Conservation (phyloP, 345 rosid genomes). For the Gossypium arboreum region DNA sequence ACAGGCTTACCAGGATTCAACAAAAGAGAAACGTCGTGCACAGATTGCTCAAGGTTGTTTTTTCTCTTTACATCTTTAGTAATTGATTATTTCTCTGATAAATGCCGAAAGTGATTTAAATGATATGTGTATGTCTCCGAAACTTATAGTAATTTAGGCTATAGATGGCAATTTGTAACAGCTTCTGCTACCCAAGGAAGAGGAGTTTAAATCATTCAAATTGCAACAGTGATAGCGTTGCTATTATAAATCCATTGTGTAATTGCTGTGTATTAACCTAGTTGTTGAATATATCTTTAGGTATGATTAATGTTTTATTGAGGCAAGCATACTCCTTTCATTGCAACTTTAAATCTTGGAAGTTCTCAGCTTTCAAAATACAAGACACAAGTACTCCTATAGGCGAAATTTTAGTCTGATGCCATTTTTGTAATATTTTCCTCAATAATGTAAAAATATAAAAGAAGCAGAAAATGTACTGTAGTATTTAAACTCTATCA, state of each 20-base stretch:
- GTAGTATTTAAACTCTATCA: too few relatives aligned
- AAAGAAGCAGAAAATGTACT: too few relatives aligned
- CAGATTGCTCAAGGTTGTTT: conserved; percentile 88
- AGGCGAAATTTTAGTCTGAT: not conserved
- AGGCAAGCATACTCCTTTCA: not conserved
- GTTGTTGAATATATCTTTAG: not conserved
- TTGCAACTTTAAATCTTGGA: not conserved
- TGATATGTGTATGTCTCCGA: not conserved
- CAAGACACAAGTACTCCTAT: not conserved
- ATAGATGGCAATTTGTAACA: not conserved
- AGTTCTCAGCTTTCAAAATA: not conserved
- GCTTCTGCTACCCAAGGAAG: not conserved
- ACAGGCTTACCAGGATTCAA: conserved; percentile 92
- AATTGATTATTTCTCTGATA: not conserved
- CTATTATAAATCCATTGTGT: conserved; percentile 3
- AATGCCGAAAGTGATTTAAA: not conserved
- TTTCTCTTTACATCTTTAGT: not conserved
- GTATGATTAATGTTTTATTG: not conserved
- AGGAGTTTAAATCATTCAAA: not conserved
- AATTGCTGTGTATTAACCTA: not conserved
- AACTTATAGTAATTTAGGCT: not conserved
- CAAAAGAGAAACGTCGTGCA: conserved; percentile 88
- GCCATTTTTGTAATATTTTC: not conserved
- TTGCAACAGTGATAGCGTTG: not conserved
- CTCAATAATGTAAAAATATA: too few relatives aligned